These are phyloP conservation scores for Sapria himalayana DNA, from an alignment of 345 rosid genomes.

Conservation along the genomic window DNA sequence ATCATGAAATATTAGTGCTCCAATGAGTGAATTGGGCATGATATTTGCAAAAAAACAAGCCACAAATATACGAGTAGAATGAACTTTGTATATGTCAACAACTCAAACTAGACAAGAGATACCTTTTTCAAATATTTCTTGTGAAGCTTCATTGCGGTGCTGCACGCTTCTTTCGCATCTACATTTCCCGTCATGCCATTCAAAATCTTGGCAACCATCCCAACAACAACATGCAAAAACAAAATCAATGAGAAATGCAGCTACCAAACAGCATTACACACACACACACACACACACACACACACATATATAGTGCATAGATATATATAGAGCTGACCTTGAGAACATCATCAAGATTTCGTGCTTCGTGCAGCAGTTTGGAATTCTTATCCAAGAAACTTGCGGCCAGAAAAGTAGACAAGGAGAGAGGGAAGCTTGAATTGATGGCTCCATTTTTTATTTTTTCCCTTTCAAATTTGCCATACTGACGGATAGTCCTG, in stretches of 20 bases:
- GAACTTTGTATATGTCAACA: no score
- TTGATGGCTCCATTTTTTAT: slow-evolving; percentile 32
- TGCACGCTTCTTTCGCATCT: slow-evolving; percentile 87
- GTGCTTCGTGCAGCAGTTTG: slow-evolving; percentile 60
- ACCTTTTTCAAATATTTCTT: slow-evolving; percentile 85
- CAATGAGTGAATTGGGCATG: no score
- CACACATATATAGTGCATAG: no score
- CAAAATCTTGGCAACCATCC: slow-evolving; percentile 33
- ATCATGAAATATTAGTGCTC: no score
- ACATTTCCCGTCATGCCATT: slow-evolving; percentile 79
- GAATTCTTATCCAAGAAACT: slow-evolving; percentile 90
- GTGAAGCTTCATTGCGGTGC: slow-evolving; percentile 86
- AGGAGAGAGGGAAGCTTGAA: slow-evolving; percentile 63
- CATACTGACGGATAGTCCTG: slow-evolving; percentile 47
- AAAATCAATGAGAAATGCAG: neutral
- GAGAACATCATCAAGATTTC: slow-evolving; percentile 85
- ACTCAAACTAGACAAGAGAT: no score
- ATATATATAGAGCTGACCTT: slow-evolving; percentile 35
- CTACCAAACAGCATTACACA: neutral
- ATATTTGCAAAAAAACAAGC: no score
- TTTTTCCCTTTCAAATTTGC: slow-evolving; percentile 81
- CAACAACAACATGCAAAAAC: neutral
- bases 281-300: neutral
- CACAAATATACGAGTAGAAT: no score
- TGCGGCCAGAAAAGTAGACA: slow-evolving; percentile 87